Base-by-base conservation (phyloP, 192 early-diverging fungal species). In the Ramicandelaber brevisporus region DNA sequence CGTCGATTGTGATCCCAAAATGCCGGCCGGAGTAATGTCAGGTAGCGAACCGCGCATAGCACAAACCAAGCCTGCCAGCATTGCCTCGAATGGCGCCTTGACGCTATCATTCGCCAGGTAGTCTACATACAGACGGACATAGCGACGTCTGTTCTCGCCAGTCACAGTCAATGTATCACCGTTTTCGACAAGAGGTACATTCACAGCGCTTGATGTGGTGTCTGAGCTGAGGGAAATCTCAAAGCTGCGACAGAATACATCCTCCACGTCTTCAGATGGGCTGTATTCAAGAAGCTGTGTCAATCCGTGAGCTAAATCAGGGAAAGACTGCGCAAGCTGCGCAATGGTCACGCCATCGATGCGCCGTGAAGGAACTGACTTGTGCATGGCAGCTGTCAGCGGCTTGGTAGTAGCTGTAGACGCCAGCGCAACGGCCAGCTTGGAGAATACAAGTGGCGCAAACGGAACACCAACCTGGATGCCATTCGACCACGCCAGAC, bases 401-500 rank as follows among this genome's bases (percentile, higher is more conserved):
- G n/a, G n/a, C n/a, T n/a, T n/a, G n/a, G n/a, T n/a, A n/a, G n/a
- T n/a, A n/a, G n/a, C n/a, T n/a, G n/a, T n/a, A n/a, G n/a, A n/a
- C n/a, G n/a, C 42, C 17, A 50, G 26, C 6, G 18, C 33, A 26
- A n/a, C 26, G 4, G 41, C 41, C 11, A 57, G 44, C 47, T 78
- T 79, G 39, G 70, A 66, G 31, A 73, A 78, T 17, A 89, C 42
- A 3, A 85, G 35, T 9, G 45, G 46, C 3, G 81, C 77, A 37
- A 95, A 70, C 9, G 64, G 51, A 4, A 77, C 57, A 0, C 63
- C 63, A 2, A 85, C 34, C 8, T 78, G 65, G 5, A 95, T 65
- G 2, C 78, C 79, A 45, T 95, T 95, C 30, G 72, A 76, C 14
- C 89, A 50, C 2, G 83, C 83, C n/a, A 95, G 38, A 2, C 89